phyloP scores from a whole-genome alignment of 371 early-diverging fungal species.

The Mucor saturninus region DNA sequence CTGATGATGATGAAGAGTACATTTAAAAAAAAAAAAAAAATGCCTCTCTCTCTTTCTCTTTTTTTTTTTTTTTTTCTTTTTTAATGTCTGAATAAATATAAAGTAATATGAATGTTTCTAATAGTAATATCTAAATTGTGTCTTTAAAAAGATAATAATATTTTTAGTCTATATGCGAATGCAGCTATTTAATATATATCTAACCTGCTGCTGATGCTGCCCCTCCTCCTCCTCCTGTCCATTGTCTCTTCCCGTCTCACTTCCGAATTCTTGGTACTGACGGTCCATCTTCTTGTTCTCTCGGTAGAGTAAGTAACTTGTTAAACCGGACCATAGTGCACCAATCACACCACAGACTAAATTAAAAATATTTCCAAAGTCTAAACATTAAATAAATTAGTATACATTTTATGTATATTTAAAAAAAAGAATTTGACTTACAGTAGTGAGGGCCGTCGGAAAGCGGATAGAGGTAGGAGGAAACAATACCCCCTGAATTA shows the following conservation, averaged over 20 bases:
- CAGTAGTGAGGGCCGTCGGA: slow-evolving; percentile 33
- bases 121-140: slow-evolving; percentile 20
- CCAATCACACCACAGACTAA: slow-evolving; percentile 18
- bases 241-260: neutral
- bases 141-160: neutral
- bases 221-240: neutral
- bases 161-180: neutral
- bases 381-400: slow-evolving; percentile 7
- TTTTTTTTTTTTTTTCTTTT: neutral
- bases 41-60: neutral
- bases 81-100: neutral
- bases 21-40: neutral
- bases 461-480: slow-evolving; percentile 42
- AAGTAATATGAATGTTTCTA: neutral
- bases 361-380: slow-evolving; percentile 33
- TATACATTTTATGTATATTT: neutral
- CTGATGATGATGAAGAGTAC: slow-evolving; percentile 41
- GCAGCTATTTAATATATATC: neutral
- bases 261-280: neutral
- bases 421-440: slow-evolving; percentile 9
- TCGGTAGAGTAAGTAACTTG: slow-evolving; percentile 30
- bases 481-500: slow-evolving; percentile 40
- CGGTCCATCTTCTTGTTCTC: slow-evolving; percentile 19
- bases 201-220: neutral
- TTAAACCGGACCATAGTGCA: slow-evolving; percentile 13